Base-by-base conservation (phyloP, 148 eudicot genomes). In the Rhododendron henanense region DNA sequence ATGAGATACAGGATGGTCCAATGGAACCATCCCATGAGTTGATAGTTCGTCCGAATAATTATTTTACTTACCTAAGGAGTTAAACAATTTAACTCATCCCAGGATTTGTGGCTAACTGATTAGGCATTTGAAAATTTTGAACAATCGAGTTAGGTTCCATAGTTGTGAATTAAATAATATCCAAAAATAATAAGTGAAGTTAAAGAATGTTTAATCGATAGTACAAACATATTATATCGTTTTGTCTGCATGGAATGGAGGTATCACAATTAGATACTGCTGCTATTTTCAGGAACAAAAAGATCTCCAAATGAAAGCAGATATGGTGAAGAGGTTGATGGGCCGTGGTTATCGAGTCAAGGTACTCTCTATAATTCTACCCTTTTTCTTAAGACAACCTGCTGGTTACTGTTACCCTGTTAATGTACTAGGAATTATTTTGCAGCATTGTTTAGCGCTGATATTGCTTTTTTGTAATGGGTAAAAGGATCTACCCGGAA, bases 301-400 rank as follows among this genome's bases (percentile, higher is more conserved):
- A 76, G 98, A 96, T 91, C 90, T 96, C 85, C 79, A 94, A 85
- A 92, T 91, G 76, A 96, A 96, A 92, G 96, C 94, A 88, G 92
- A 94, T 76, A 79, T 71, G 45, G 89, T 87, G 47, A 94, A 90
- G 90, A 90, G 94, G 89, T 81, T 94, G 87, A 88, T 92, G 92
- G 98, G 94, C 41, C 92, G 90, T 71, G 98, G 98, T 80, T 92
- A 93, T 90, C 94, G 98, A 65, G 95, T 96, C 87, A 93, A 92
- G 98, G 98, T 96, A 89, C 84, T 77, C 63, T 73, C 19, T 13
- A 69, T 14, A 14, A 4, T 31, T 33, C 50, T 85, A 47, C 67
- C 48, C 74, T 69, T 69, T 33, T 18, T 45, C 15, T 78, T 51
- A 47, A 78, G 18, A 59, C 16, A 28, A 21, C 57, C 44, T 51